These are phyloP conservation scores for Monilinia laxa DNA, from an alignment of 2,329 filamentous ascomycete genomes.

Conservation along the genomic window DNA sequence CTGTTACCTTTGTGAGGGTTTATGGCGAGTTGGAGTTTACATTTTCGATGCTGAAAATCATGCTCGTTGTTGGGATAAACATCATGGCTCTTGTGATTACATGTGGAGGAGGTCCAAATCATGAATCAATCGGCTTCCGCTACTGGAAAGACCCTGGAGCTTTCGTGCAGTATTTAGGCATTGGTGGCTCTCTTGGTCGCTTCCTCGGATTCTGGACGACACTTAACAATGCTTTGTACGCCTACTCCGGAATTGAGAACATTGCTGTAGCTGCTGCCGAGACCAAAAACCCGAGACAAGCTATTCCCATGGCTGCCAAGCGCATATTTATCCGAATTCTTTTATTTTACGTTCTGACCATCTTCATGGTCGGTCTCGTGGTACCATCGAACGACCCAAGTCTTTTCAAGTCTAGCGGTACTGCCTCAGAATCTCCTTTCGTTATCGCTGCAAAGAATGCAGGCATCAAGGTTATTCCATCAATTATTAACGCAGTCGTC, in stretches of 20 bases:
- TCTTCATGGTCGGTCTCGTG: constrained; percentile 52
- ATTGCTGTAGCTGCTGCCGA: constrained; percentile 57
- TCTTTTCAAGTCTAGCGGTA: constrained; percentile 49
- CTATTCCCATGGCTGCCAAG: constrained; percentile 51
- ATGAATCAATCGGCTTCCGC: constrained; percentile 59
- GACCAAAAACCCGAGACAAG: constrained; percentile 51
- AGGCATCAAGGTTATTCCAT: constrained; percentile 64
- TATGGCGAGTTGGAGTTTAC: constrained; percentile 55
- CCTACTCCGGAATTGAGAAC: constrained; percentile 51
- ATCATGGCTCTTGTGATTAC: constrained; percentile 48
- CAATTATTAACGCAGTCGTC: constrained; percentile 74
- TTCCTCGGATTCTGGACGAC: constrained; percentile 53
- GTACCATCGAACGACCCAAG: constrained; percentile 54
- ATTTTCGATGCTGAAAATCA: constrained; percentile 56
- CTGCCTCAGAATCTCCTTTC: constrained; percentile 57
- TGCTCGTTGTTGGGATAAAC: constrained; percentile 62
- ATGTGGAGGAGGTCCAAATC: constrained; percentile 59
- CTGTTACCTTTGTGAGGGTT: constrained; percentile 42
- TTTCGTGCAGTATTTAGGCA: constrained; percentile 62
- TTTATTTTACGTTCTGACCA: constrained; percentile 53
- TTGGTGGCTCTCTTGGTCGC: constrained; percentile 54
- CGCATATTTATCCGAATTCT: constrained; percentile 55
- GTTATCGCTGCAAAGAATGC: constrained; percentile 71
- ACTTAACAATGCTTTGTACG: constrained; percentile 49
- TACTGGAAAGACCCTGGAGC: constrained; percentile 55